phyloP scores from a whole-genome alignment of 257 asterid species.

The Nemophila menziesii region DNA sequence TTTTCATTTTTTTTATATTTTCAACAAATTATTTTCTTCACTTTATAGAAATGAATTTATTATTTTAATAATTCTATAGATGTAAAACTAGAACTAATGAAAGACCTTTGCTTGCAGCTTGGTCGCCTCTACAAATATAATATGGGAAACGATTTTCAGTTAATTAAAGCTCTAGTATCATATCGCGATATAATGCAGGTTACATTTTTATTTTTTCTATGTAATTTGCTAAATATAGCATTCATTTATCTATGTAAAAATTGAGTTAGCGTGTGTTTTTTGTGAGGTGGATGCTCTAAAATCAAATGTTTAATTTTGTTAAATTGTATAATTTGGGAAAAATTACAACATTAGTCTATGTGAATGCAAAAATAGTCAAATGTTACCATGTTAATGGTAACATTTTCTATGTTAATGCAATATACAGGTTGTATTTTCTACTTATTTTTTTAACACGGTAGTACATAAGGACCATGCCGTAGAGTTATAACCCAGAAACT shows the following conservation, averaged over 20 bases:
- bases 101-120: slow-evolving; percentile 11
- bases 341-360: too few species aligned
- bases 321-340: too few species aligned
- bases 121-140: background rate
- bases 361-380: too few species aligned
- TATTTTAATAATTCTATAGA: background rate
- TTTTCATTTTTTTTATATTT: too few species aligned
- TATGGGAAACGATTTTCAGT: slow-evolving; percentile 7
- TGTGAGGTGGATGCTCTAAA: background rate
- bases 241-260: background rate
- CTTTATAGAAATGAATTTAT: too few species aligned
- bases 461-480: background rate
- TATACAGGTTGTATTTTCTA: too few species aligned
- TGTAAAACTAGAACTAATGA: background rate
- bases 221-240: background rate
- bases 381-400: too few species aligned
- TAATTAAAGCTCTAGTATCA: slow-evolving; percentile 9
- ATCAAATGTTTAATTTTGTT: too few species aligned
- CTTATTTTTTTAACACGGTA: too few species aligned
- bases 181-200: slow-evolving; percentile 13
- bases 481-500: background rate
- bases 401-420: too few species aligned
- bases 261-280: background rate
- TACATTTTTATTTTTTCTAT: slow-evolving; percentile 2
- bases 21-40: background rate